phyloP scores from a whole-genome alignment of 1,284 basidiomycete genomes.

The Tremellales sp. region DNA sequence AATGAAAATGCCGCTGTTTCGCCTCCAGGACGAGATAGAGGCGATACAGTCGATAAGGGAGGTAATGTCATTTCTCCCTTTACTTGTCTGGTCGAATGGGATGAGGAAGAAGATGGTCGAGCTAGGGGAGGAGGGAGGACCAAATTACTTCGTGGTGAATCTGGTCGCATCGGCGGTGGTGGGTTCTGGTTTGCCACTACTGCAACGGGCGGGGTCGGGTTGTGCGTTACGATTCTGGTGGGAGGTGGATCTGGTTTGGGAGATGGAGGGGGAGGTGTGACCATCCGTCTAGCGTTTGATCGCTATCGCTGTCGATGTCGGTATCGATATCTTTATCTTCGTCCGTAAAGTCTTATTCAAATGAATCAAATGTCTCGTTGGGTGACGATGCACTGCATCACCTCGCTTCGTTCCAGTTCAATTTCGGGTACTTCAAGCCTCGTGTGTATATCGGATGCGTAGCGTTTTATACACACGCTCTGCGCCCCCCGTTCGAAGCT shows the following conservation, averaged over 20 bases:
- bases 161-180: neutral
- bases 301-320: too few species aligned
- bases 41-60: neutral
- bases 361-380: too few species aligned
- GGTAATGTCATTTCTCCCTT: neutral
- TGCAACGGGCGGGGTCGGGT: neutral
- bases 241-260: neutral
- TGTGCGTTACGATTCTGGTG: neutral
- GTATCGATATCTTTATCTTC: too few species aligned
- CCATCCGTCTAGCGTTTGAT: too few species aligned
- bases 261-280: neutral
- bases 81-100: neutral
- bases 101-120: neutral
- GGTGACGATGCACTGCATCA: too few species aligned
- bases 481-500: too few species aligned
- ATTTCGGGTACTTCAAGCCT: too few species aligned
- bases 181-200: neutral
- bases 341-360: too few species aligned
- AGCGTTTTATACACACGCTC: too few species aligned
- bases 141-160: neutral
- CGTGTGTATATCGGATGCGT: too few species aligned
- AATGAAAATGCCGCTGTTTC: neutral
- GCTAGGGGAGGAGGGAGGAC: neutral
- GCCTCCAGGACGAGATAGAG: neutral
- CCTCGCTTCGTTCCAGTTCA: too few species aligned